These are phyloP conservation scores for Sugiyamaella castrensis DNA, from an alignment of 1,139 yeast genomes.

Conservation along the genomic window DNA sequence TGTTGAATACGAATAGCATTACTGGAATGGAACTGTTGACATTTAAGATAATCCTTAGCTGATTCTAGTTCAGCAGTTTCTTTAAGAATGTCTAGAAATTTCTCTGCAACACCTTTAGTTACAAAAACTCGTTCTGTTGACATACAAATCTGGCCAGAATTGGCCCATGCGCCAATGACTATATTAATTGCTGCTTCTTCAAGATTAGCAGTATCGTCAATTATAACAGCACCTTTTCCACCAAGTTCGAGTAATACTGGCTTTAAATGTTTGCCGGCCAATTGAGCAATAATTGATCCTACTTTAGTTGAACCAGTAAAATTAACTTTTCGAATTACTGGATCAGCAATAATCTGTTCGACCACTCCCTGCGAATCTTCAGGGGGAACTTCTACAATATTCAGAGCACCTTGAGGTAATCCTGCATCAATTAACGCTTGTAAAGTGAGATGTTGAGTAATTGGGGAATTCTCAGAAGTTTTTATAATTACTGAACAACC, in stretches of 20 bases:
- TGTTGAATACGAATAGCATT: conserved; percentile 33
- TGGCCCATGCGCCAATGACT: conserved; percentile 75
- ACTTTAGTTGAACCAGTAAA: conserved; percentile 62
- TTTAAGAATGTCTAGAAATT: conserved; percentile 46
- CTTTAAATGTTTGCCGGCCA: conserved; percentile 61
- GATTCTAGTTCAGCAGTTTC: background rate
- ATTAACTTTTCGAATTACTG: conserved; percentile 60
- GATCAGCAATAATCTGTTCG: conserved; percentile 54
- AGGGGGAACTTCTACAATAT: conserved; percentile 58
- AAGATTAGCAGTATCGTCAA: conserved; percentile 74
- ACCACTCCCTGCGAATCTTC: conserved; percentile 47
- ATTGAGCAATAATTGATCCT: conserved; percentile 57
- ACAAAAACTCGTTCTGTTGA: conserved; percentile 75
- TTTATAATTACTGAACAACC: conserved; percentile 64
- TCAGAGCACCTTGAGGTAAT: conserved; percentile 64
- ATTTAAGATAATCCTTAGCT: conserved; percentile 13
- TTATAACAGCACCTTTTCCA: conserved; percentile 78
- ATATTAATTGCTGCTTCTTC: conserved; percentile 57
- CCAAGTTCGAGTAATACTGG: conserved; percentile 87
- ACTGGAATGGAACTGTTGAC: conserved; percentile 35
- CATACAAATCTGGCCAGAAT: conserved; percentile 84
- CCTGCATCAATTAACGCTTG: conserved; percentile 59
- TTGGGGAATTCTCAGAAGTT: conserved; percentile 66
- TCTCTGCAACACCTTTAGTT: conserved; percentile 58
- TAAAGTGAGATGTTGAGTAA: conserved; percentile 56